phyloP scores from a whole-genome alignment of 352 stramenopile genomes.

The Globisporangium echinulatum region DNA sequence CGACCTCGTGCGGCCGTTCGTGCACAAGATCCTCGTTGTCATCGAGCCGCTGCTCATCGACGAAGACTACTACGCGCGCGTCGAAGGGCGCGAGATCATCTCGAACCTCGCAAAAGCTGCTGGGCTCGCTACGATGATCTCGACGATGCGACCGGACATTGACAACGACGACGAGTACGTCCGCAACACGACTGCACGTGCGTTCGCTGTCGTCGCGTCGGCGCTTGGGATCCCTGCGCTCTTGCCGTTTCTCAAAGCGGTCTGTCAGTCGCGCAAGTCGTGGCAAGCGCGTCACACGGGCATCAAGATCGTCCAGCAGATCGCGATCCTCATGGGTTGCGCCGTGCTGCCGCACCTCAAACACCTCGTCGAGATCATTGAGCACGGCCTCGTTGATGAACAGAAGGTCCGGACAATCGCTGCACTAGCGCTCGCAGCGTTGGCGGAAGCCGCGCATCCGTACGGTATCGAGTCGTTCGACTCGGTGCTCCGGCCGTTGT shows the following conservation, averaged over 20 bases:
- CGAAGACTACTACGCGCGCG: slow-evolving; percentile 98
- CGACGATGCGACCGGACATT: slow-evolving; percentile 98
- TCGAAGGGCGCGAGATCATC: slow-evolving; percentile 99
- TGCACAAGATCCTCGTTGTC: slow-evolving; percentile 99
- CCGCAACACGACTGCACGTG: slow-evolving; percentile 96
- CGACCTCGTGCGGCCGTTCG: slow-evolving; percentile 97
- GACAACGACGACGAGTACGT: slow-evolving; percentile 99
- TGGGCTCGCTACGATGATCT: slow-evolving; percentile 99
- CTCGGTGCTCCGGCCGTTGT: slow-evolving; percentile 95
- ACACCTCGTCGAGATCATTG: slow-evolving; percentile 98
- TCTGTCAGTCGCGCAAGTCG: slow-evolving; percentile 97
- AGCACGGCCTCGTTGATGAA: slow-evolving; percentile 96
- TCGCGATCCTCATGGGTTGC: slow-evolving; percentile 98
- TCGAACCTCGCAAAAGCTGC: slow-evolving; percentile 99
- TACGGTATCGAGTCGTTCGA: slow-evolving; percentile 99
- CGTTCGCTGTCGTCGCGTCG: slow-evolving; percentile 98
- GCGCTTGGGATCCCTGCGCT: slow-evolving; percentile 96
- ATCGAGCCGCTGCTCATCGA: slow-evolving; percentile 99
- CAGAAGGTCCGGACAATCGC: slow-evolving; percentile 99
- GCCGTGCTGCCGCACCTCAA: slow-evolving; percentile 97
- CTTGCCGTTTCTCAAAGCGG: slow-evolving; percentile 98
- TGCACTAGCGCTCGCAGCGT: slow-evolving; percentile 94
- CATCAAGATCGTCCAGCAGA: slow-evolving; percentile 99
- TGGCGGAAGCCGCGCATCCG: slow-evolving; percentile 96
- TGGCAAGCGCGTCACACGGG: slow-evolving; percentile 99